These are phyloP conservation scores for Parasarocladium wereldwijsianum DNA, from an alignment of 2,329 filamentous ascomycete genomes.

Conservation along the genomic window DNA sequence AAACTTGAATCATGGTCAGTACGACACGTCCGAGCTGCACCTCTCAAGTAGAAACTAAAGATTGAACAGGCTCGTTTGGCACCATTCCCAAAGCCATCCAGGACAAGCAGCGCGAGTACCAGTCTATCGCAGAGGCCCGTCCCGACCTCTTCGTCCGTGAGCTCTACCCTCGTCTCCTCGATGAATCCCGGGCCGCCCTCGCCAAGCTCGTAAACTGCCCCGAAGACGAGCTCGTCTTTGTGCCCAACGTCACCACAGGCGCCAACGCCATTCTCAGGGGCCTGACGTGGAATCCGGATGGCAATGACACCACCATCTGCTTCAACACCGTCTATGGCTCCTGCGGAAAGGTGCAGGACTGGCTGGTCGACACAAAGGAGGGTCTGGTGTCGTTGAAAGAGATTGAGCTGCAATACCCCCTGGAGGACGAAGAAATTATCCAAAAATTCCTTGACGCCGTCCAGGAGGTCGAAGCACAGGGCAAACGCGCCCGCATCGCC, in stretches of 20 bases:
- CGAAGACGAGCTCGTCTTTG: constrained; percentile 54
- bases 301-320: constrained; percentile 64
- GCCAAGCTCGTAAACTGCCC: constrained; percentile 53
- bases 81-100: constrained; percentile 52
- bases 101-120: constrained; percentile 44
- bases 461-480: constrained; percentile 29
- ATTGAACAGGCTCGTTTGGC: constrained; percentile 58
- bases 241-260: constrained; percentile 67
- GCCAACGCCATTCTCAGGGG: constrained; percentile 71
- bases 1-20: constrained; percentile 65
- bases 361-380: constrained; percentile 49
- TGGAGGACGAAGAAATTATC: constrained; percentile 54
- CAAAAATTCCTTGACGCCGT: constrained; percentile 45
- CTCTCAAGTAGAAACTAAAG: neutral
- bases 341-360: constrained; percentile 60
- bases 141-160: constrained; percentile 70
- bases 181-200: constrained; percentile 52
- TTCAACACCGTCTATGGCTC: constrained; percentile 69
- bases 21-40: neutral
- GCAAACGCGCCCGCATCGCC: constrained; percentile 51
- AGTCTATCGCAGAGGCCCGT: constrained; percentile 48
- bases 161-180: constrained; percentile 45
- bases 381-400: constrained; percentile 28
- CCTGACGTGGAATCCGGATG: constrained; percentile 49
- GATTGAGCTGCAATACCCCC: constrained; percentile 53